Conservation (phyloP, 495 filamentous ascomycete genomes). For the Penicillium longicatenatum region DNA sequence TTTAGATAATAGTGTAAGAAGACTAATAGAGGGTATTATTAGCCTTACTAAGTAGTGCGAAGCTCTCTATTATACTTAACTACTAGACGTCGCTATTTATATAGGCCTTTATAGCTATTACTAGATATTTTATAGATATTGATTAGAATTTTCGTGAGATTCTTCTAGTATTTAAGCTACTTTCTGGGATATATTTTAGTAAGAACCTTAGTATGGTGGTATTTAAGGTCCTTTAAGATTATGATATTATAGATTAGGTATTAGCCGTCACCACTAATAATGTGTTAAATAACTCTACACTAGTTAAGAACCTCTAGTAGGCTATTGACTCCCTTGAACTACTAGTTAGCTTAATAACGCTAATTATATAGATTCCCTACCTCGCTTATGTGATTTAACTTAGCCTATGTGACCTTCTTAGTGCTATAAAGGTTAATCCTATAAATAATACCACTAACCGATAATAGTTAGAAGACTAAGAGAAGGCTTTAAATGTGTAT, state of each 20-base stretch:
- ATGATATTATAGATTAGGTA: conserved; percentile 12
- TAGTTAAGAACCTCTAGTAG: conserved; percentile 7
- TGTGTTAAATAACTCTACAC: conserved; percentile 21
- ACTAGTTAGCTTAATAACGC: too few relatives aligned
- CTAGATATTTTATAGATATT: conserved; percentile 20
- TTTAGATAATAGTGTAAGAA: too few relatives aligned
- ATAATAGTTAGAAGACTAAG: too few relatives aligned
- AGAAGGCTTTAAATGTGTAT: too few relatives aligned
- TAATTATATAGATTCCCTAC: conserved; percentile 11
- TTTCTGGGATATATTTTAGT: conserved; percentile 12
- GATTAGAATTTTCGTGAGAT: conserved; percentile 24
- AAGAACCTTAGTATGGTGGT: conserved; percentile 15
- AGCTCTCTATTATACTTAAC: conserved; percentile 19
- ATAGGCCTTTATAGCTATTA: conserved; percentile 24
- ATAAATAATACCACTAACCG: too few relatives aligned
- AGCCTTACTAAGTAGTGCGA: conserved; percentile 3
- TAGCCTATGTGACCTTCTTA: conserved; percentile 17
- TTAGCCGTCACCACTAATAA: conserved; percentile 24
- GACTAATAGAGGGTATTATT: too few relatives aligned
- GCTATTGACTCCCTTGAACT: neutral
- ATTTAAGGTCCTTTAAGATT: conserved; percentile 13
- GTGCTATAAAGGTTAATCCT: too few relatives aligned
- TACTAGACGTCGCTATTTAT: conserved; percentile 17
- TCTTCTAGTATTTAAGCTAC: conserved; percentile 23
- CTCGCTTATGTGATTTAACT: conserved; percentile 25